Evolutionary conservation across 2,329 filamentous ascomycete genomes (phyloP).

Genomic region (Sporothrix brunneoviolacea): DNA sequence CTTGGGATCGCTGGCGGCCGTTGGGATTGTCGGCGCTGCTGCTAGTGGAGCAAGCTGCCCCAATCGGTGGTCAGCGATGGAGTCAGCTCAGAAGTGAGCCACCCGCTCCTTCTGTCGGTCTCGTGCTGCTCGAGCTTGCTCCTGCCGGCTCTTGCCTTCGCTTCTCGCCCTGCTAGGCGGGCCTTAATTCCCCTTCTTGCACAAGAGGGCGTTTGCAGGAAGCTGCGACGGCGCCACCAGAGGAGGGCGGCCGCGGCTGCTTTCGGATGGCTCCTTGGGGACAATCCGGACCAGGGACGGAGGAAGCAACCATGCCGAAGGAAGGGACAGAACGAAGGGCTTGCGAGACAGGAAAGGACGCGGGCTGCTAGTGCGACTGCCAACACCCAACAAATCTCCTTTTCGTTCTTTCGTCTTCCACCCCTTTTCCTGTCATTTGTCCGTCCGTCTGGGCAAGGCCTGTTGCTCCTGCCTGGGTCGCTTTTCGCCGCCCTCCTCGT

Average conservation of each 20-base stretch:
- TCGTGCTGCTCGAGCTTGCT: no score
- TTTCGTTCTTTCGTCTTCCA: background rate
- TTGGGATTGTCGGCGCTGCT: constrained; percentile 10
- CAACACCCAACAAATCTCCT: constrained; percentile 7
- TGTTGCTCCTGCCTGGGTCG: no score
- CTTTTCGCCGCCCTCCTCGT: no score
- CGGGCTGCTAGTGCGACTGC: constrained; percentile 12
- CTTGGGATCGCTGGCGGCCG: constrained; percentile 10
- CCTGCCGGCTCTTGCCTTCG: no score
- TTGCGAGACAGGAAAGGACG: constrained; percentile 8
- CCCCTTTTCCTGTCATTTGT: background rate
- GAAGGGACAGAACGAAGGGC: constrained; percentile 8
- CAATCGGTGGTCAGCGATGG: constrained; percentile 8
- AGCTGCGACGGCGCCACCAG: constrained; percentile 1
- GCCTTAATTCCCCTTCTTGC: background rate
- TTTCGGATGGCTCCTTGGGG: constrained; percentile 12
- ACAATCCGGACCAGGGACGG: constrained; percentile 1
- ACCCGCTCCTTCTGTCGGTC: background rate
- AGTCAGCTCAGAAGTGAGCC: background rate
- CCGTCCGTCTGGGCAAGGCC: no score
- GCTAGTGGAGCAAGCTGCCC: constrained; percentile 4
- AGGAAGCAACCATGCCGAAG: background rate
- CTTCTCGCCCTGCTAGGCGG: background rate
- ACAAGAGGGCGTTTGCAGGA: constrained; percentile 3
- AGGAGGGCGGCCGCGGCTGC: background rate